A percentile compares a stretch with the other conserved stretches of the same genome.
Conservation (phyloP, 108 stramenopile species). For the Cafeteria roenbergensis region DNA sequence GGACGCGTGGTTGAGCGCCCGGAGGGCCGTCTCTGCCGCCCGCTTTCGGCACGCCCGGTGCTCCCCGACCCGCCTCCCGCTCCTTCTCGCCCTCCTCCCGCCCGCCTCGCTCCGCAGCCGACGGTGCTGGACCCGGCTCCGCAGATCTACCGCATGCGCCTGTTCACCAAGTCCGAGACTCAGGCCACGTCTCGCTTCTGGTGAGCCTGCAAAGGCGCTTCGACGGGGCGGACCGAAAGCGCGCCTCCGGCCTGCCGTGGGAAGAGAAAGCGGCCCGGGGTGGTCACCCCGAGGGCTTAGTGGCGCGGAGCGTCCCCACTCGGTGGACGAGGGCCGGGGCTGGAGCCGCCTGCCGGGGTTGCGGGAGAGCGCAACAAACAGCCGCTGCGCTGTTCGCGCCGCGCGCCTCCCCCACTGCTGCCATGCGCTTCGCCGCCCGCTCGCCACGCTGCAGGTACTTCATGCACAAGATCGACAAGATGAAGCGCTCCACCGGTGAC, state of each 20-base stretch:
- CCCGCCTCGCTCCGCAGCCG: slow-evolving; percentile 19
- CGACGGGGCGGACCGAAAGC: too few species aligned
- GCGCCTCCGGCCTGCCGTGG: too few species aligned
- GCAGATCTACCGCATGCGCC: slow-evolving; percentile 96
- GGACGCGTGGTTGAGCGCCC: neutral
- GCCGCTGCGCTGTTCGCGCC: too few species aligned
- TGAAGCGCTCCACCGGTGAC: slow-evolving; percentile 99
- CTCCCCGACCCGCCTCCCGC: neutral
- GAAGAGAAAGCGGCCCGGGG: too few species aligned
- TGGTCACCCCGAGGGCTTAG: too few species aligned
- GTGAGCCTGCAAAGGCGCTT: too few species aligned
- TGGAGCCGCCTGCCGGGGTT: too few species aligned
- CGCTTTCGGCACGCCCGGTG: neutral
- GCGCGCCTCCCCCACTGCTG: too few species aligned
- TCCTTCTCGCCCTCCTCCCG: neutral
- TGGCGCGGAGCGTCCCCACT: too few species aligned
- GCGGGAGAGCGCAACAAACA: too few species aligned
- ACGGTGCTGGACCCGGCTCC: slow-evolving; percentile 91
- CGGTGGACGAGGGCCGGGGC: too few species aligned
- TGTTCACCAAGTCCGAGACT: slow-evolving; percentile 63
- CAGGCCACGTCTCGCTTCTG: slow-evolving; percentile 94
- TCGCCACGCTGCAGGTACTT: slow-evolving; percentile 56
- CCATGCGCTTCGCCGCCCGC: neutral
- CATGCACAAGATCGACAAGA: slow-evolving; percentile 99
- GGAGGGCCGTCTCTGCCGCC: too few species aligned